These are phyloP conservation scores for Davidsoniella virescens DNA, from an alignment of 2,329 filamentous ascomycete genomes.

Conservation along the genomic window DNA sequence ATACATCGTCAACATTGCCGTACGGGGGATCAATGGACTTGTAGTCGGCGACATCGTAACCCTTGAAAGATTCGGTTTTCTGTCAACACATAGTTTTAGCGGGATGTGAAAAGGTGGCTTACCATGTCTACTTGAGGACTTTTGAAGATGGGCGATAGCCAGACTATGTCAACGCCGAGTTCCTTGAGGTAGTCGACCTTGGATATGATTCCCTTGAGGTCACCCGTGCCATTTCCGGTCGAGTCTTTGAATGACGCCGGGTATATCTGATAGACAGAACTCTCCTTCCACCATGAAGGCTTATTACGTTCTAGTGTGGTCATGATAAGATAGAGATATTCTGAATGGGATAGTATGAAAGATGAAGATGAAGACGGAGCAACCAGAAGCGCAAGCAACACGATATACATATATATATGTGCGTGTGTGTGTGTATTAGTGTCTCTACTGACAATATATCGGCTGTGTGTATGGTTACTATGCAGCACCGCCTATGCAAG, in stretches of 20 bases:
- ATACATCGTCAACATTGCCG: slow-evolving; percentile 51
- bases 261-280: slow-evolving; percentile 44
- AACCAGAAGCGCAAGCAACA: too few relatives aligned
- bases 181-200: slow-evolving; percentile 37
- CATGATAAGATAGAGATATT: neutral
- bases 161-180: slow-evolving; percentile 42
- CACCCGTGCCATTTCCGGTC: slow-evolving; percentile 37
- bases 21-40: slow-evolving; percentile 48
- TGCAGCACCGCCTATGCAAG: too few relatives aligned
- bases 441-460: too few relatives aligned
- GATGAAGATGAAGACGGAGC: too few relatives aligned
- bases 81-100: neutral
- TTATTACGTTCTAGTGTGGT: neutral
- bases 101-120: slow-evolving; percentile 16
- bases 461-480: too few relatives aligned
- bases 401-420: too few relatives aligned
- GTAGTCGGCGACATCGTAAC: slow-evolving; percentile 58
- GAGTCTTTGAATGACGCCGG: slow-evolving; percentile 45
- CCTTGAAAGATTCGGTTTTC: slow-evolving; percentile 20
- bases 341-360: too few relatives aligned
- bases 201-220: slow-evolving; percentile 40
- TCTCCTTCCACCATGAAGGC: slow-evolving; percentile 42
- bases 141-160: slow-evolving; percentile 33
- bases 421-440: too few relatives aligned
- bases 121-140: slow-evolving; percentile 48